Conservation (phyloP, 208 protist species). For the Trypanosoma vivax region DNA sequence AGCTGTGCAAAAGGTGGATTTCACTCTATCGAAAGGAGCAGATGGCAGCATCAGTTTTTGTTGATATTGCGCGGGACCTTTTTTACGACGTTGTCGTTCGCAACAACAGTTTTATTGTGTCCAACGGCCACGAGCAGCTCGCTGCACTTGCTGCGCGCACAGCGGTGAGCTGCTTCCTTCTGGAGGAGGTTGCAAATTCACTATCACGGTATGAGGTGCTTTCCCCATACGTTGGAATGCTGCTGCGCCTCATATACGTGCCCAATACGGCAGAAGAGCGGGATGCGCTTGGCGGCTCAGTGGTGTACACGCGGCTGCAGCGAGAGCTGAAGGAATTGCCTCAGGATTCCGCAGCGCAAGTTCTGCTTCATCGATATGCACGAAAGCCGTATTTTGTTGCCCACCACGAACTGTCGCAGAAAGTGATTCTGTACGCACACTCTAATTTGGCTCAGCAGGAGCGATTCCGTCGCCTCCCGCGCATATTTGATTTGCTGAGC, state of each 20-base stretch:
- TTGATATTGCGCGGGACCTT: conserved; percentile 10
- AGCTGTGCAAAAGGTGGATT: conserved; percentile 9
- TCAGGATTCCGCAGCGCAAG: not conserved
- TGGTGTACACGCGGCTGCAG: conserved; percentile 14
- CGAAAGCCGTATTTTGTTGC: conserved; percentile 72
- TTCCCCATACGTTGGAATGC: conserved; percentile 40
- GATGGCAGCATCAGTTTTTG: not conserved
- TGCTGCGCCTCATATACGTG: conserved; percentile 67
- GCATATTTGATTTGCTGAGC: conserved; percentile 46
- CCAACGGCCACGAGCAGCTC: conserved; percentile 21
- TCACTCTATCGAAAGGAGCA: conserved; percentile 7
- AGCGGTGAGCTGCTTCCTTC: conserved; percentile 42
- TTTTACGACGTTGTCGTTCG: conserved; percentile 17
- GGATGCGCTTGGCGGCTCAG: conserved; percentile 20
- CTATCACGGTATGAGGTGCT: conserved; percentile 64
- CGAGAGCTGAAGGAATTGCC: conserved; percentile 15
- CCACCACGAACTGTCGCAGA: conserved; percentile 42
- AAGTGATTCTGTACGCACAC: conserved; percentile 38
- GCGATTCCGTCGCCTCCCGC: conserved; percentile 45
- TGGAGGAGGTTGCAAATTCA: conserved; percentile 34
- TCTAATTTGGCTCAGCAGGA: conserved; percentile 32
- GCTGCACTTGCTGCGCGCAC: conserved; percentile 34
- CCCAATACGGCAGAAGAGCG: conserved; percentile 37
- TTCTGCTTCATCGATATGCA: conserved; percentile 42
- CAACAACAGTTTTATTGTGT: not conserved